Evolutionary conservation across 108 stramenopile genomes (phyloP), one percentile per base, ranked within the genome.

Genomic region (Cyclotella choctawhatcheeana): DNA sequence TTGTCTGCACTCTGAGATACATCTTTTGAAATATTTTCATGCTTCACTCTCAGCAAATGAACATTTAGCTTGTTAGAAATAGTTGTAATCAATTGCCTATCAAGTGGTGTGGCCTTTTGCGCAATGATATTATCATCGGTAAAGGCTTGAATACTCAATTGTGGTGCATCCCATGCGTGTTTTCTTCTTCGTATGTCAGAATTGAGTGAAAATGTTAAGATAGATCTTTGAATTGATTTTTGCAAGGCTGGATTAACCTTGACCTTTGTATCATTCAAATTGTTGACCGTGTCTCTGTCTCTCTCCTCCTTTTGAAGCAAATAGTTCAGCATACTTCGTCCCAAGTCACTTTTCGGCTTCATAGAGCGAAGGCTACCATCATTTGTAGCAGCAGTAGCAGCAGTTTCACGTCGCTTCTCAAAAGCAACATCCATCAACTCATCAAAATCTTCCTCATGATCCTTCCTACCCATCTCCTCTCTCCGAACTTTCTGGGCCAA

Each of bases 401-500:
- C 24, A 27, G 16, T 51, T 29, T 20, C 35, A 18, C n/a, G 44
- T 8, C 31, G 29, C 32, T 60, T 16, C 3, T 52, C 52, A 50
- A 45, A 31, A 18, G 73, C 35, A 22, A 55, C 43, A 40, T 83
- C 82, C 61, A 83, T 30, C 13, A 83, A 33, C 27, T 59, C 40
- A 62, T 82, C 81, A 22, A 82, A 78, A 64, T 83, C 73, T 22
- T 33, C 67, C 26, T 51, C 70, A 13, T 20, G 20, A 21, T 31
- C 50, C 22, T 45, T 43, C 12, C n/a, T n/a, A n/a, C 64, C 43
- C 78, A 67, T 70, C 70, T 83, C 63, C 56, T 88, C 83, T 44
- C 84, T 48, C 64, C 89, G 55, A 21, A 90, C 82, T 71, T 95
- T 92, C 27, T 93, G 76, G 10, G 92, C 86, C 44, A 97, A 73